Conservation (phyloP, 306 rosid species). For the Purshia tridentata region DNA sequence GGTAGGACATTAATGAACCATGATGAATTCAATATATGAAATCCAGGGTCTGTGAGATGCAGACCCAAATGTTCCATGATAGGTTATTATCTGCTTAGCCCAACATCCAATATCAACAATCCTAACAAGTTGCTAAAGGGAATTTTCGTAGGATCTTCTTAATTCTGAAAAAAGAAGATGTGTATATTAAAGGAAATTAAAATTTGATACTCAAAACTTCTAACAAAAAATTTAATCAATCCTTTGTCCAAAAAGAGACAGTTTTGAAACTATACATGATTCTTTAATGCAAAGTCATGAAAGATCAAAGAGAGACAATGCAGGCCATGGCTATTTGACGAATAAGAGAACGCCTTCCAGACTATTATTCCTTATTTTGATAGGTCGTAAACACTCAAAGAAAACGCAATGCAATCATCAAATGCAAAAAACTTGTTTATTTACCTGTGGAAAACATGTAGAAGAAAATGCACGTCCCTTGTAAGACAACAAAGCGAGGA, state of each 20-base stretch:
- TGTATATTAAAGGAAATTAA: too few relatives aligned
- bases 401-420: too few relatives aligned
- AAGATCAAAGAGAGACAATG: too few relatives aligned
- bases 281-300: too few relatives aligned
- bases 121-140: too few relatives aligned
- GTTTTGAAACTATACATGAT: neutral
- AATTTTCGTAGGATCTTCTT: neutral
- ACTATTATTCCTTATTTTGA: neutral
- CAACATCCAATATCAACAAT: too few relatives aligned
- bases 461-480: conserved; percentile 68
- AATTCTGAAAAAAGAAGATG: neutral
- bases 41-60: too few relatives aligned
- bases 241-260: neutral
- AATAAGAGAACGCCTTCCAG: too few relatives aligned
- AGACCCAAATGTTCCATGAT: conserved; percentile 1
- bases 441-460: conserved; percentile 73
- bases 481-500: conserved; percentile 86
- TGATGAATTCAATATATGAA: neutral
- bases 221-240: neutral
- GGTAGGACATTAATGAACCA: neutral
- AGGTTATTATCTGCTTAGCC: conserved; percentile 1
- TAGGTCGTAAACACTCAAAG: too few relatives aligned
- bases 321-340: too few relatives aligned
- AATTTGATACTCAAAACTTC: neutral
- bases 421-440: neutral